Percentiles rank a stretch among this genome's conserved stretches.
Conservation (phyloP, 495 filamentous ascomycete genomes). For the Gamarada debralockiae region DNA sequence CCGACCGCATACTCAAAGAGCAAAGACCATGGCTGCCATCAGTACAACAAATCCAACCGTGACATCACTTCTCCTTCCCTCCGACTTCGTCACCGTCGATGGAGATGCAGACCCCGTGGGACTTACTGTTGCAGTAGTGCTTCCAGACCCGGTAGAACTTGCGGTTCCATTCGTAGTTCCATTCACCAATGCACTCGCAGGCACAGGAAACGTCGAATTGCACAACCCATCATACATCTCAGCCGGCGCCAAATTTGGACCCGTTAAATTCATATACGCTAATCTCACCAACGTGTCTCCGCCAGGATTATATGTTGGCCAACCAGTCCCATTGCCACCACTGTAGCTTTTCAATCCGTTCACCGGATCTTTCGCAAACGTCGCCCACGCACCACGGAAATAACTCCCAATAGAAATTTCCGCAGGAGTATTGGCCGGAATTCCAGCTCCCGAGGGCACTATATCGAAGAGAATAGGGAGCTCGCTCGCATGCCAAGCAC, state of each 20-base stretch:
- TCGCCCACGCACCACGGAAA: slow-evolving; percentile 41
- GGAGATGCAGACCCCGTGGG: background rate
- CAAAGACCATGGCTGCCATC: background rate
- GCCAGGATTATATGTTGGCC: slow-evolving; percentile 33
- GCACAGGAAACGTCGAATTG: slow-evolving; percentile 25
- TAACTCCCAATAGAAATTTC: slow-evolving; percentile 32
- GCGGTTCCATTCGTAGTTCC: too few relatives aligned
- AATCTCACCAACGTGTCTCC: slow-evolving; percentile 18
- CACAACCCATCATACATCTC: slow-evolving; percentile 22
- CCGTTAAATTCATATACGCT: slow-evolving; percentile 20
- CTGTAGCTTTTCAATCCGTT: slow-evolving; percentile 35
- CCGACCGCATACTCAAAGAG: too few relatives aligned
- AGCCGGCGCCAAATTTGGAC: slow-evolving; percentile 15
- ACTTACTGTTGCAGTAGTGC: background rate
- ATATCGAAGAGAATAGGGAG: slow-evolving; percentile 21
- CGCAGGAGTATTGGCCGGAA: slow-evolving; percentile 17
- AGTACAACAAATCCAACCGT: background rate
- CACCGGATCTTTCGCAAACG: slow-evolving; percentile 45
- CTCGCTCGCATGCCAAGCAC: slow-evolving; percentile 45
- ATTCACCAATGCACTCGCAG: background rate
- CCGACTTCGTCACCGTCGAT: background rate
- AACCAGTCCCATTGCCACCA: slow-evolving; percentile 30
- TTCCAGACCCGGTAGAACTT: background rate
- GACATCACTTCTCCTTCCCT: background rate
- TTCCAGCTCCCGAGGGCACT: slow-evolving; percentile 22